Conservation (phyloP, 108 stramenopile species). For the Schizochytrium sp. region DNA sequence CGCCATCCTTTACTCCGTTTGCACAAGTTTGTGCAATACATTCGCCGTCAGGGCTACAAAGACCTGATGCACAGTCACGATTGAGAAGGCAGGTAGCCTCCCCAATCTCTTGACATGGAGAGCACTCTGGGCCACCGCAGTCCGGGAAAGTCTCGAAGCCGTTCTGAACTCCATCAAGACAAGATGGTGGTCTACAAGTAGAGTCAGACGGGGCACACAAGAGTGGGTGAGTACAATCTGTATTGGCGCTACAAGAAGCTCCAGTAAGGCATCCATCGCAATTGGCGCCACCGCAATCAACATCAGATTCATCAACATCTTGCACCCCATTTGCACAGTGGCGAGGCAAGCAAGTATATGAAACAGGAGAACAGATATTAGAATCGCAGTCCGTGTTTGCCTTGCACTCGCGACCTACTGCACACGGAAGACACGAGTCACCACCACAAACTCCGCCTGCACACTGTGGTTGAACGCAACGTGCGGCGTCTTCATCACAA, state of each 20-base stretch:
- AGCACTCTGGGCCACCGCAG: slow-evolving; percentile 62
- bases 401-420: neutral
- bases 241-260: neutral
- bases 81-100: slow-evolving; percentile 36
- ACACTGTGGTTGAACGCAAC: slow-evolving; percentile 56
- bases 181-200: slow-evolving; percentile 27
- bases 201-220: neutral
- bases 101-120: slow-evolving; percentile 24
- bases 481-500: slow-evolving; percentile 41
- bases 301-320: slow-evolving; percentile 59
- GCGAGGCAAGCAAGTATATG: neutral
- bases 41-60: slow-evolving; percentile 21
- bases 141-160: slow-evolving; percentile 61
- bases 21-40: slow-evolving; percentile 52
- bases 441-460: slow-evolving; percentile 53
- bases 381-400: neutral
- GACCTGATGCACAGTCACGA: slow-evolving; percentile 49
- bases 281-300: slow-evolving; percentile 57
- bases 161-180: slow-evolving; percentile 54
- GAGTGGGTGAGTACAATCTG: slow-evolving; percentile 25
- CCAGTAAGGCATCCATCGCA: slow-evolving; percentile 5
- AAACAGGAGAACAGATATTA: neutral
- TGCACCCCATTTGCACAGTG: slow-evolving; percentile 61
- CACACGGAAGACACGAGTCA: neutral
- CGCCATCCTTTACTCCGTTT: slow-evolving; percentile 54